Conservation (phyloP, 139 green algal genomes). For the Tetradesmus obliquus region DNA sequence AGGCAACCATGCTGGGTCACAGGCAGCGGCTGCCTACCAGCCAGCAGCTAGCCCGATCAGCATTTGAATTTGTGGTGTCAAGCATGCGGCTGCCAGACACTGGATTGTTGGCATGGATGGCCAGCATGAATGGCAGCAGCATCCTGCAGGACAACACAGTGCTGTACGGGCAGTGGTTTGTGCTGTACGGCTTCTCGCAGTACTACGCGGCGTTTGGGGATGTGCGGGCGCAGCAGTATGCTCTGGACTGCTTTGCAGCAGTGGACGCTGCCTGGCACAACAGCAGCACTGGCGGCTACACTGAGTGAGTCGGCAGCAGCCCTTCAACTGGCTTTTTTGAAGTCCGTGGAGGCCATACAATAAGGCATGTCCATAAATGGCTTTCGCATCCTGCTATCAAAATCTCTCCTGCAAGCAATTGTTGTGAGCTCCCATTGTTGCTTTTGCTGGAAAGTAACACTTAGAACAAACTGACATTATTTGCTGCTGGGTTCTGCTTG, state of each 20-base stretch:
- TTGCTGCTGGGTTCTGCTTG: neutral
- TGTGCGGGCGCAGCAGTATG: neutral
- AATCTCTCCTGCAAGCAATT: too few relatives aligned
- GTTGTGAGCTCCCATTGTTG: too few relatives aligned
- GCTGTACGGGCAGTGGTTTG: conserved; percentile 32
- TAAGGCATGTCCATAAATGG: too few relatives aligned
- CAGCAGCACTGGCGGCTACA: conserved; percentile 20
- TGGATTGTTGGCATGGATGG: neutral
- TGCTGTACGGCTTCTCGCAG: conserved; percentile 1
- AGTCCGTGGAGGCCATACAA: too few relatives aligned
- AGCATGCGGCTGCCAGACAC: neutral
- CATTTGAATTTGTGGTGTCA: neutral
- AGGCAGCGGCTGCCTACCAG: neutral
- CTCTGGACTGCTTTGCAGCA: conserved; percentile 6
- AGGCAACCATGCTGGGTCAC: neutral
- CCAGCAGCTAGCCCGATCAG: neutral
- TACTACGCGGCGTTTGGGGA: neutral
- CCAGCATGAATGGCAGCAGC: neutral
- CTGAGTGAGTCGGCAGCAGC: neutral
- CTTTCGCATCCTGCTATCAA: too few relatives aligned
- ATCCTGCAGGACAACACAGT: neutral
- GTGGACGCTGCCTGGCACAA: conserved; percentile 6
- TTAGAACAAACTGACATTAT: too few relatives aligned
- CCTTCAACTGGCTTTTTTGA: too few relatives aligned
- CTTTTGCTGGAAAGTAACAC: too few relatives aligned